These are phyloP conservation scores for Umbelopsis sp. DNA, from an alignment of 371 early-diverging fungal species.

Conservation along the genomic window DNA sequence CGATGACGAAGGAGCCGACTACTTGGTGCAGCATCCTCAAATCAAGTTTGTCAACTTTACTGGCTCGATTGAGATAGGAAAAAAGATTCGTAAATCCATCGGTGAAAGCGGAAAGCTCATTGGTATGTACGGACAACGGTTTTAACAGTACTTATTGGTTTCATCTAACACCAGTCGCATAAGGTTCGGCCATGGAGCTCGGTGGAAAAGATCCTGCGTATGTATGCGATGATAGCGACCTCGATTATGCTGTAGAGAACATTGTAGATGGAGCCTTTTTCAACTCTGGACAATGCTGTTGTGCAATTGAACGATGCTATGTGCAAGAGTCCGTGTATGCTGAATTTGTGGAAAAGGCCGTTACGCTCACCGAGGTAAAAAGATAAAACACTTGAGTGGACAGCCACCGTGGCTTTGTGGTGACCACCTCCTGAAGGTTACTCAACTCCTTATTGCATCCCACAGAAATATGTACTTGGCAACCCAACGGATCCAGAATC, in stretches of 20 bases:
- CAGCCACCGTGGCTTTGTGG: not conserved
- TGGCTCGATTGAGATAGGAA: slow-evolving; percentile 80
- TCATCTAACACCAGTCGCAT: slow-evolving; percentile 13
- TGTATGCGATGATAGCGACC: slow-evolving; percentile 76
- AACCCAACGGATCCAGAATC: slow-evolving; percentile 67
- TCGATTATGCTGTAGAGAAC: slow-evolving; percentile 73
- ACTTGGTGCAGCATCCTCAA: slow-evolving; percentile 59
- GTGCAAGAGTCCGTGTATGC: slow-evolving; percentile 82
- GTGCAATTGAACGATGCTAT: slow-evolving; percentile 83
- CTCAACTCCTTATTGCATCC: not conserved
- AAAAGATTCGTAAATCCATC: slow-evolving; percentile 63
- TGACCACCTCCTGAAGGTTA: too few species aligned
- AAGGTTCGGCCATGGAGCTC: slow-evolving; percentile 77
- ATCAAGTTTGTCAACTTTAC: slow-evolving; percentile 81
- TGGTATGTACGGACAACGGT: slow-evolving; percentile 41
- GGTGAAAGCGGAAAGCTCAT: slow-evolving; percentile 65
- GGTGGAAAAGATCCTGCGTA: slow-evolving; percentile 91
- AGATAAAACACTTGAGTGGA: not conserved
- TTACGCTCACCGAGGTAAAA: slow-evolving; percentile 62
- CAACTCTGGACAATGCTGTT: slow-evolving; percentile 88
- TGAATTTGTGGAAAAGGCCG: slow-evolving; percentile 69
- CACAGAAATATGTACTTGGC: slow-evolving; percentile 60
- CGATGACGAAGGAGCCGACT: slow-evolving; percentile 56
- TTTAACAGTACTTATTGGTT: not conserved
- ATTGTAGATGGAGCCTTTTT: slow-evolving; percentile 85